Evolutionary conservation across 2,329 filamentous ascomycete species (phyloP), one percentile per base, ranked within the genome.

Genomic region (Stachybotrys chartarum): DNA sequence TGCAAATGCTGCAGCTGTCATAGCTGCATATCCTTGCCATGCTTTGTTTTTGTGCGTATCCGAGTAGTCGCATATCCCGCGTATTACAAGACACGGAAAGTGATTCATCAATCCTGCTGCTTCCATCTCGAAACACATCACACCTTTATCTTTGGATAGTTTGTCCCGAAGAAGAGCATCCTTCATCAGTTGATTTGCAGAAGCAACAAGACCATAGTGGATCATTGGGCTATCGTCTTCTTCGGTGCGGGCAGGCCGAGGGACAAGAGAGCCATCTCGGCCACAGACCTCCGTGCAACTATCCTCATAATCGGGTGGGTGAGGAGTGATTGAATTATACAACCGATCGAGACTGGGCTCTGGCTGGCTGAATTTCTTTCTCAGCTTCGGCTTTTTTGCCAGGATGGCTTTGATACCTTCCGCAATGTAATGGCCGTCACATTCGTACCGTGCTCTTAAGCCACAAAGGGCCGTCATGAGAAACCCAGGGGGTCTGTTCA

Each of bases 1-100:
- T 0, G 58, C 48, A n/a, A 56, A 60, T 12, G 50, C 69, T 0
- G 70, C 68, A 0, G 71, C 70, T 0, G 60, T 60, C 0, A 60
- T 60, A 0, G 72, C 69, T 0, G 72, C 71, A 54, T 72, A 73
- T 0, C 31, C 17, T 18, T 72, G 67, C 72, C 69, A 74, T 3
- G 24, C 3, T 0, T 61, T 30, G 3, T 56, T 57, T 44, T 56
- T 60, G 54, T 74, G 70, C 0, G 61, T 64, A 52, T 76, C 72
- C 1, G 69, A 60, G 51, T 74, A 75, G 45, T 72, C 67, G 31
- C 66, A 75, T 1, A 74, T 68, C 0, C 71, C 72, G 3, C 70
- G 63, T 10, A 75, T 67, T 0, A 69, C 60, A 0, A 73, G 35
- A n/a, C 66, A 73, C 0, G 66, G 66, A 3, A 70, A 60, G 0